Percentiles rank a stretch among this genome's conserved stretches.
Conservation (phyloP, 2,329 filamentous ascomycete genomes). For the Arthrinium puccinioides region DNA sequence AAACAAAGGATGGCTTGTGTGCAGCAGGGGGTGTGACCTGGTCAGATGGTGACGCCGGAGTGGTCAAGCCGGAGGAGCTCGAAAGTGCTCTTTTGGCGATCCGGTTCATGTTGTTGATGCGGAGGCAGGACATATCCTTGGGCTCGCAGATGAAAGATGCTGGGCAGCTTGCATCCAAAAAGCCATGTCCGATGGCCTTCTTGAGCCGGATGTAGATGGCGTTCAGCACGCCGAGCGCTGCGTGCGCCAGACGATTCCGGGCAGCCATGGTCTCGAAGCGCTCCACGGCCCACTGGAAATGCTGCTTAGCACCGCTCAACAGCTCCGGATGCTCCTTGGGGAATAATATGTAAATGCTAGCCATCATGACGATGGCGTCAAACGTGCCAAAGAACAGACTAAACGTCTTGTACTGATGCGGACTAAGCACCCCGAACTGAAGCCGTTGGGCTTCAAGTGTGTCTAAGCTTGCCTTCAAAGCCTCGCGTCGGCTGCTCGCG, state of each 20-base stretch:
- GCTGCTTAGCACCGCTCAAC: conserved; percentile 39
- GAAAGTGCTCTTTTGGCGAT: background rate
- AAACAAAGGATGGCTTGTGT: conserved; percentile 3
- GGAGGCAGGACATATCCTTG: background rate
- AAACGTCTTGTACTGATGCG: conserved; percentile 47
- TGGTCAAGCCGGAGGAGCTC: background rate
- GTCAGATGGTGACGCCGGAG: background rate
- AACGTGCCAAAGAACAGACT: conserved; percentile 57
- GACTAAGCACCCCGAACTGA: conserved; percentile 39
- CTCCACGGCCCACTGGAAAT: conserved; percentile 53
- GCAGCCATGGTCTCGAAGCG: conserved; percentile 49
- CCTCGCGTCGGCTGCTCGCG: conserved; percentile 43
- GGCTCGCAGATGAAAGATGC: conserved; percentile 4
- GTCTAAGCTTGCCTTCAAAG: conserved; percentile 46
- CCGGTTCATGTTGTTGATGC: background rate
- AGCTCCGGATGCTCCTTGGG: conserved; percentile 46
- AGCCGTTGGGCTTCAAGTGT: conserved; percentile 48
- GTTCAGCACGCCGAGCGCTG: conserved; percentile 46
- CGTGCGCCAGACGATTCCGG: conserved; percentile 45
- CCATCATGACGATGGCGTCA: conserved; percentile 54
- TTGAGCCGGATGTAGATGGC: conserved; percentile 48
- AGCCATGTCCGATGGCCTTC: conserved; percentile 35
- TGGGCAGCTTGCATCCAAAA: conserved; percentile 11
- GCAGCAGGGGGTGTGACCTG: background rate
- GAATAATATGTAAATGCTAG: conserved; percentile 54